Percentiles rank a stretch among this genome's conserved stretches.
Conservation (phyloP, 2,329 filamentous ascomycete species). For the Claviceps cyperi region DNA sequence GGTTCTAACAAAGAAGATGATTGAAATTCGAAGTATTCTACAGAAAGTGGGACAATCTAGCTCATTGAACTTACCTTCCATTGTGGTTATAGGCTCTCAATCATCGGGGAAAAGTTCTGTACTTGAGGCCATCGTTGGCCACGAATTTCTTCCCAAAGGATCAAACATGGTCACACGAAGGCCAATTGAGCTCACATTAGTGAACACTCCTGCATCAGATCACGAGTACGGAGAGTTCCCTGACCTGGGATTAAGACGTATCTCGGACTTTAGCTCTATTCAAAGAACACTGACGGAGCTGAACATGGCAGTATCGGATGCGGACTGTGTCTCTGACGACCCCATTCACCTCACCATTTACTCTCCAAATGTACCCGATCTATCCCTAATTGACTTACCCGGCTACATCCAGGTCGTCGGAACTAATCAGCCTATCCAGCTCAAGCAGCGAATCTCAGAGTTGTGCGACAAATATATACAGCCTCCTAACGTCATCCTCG, state of each 20-base stretch:
- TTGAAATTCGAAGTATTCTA: slow-evolving; percentile 87
- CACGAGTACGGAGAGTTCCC: slow-evolving; percentile 95
- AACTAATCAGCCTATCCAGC: slow-evolving; percentile 73
- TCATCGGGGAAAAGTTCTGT: slow-evolving; percentile 98
- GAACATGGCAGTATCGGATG: slow-evolving; percentile 80
- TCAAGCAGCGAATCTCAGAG: slow-evolving; percentile 92
- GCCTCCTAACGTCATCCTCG: slow-evolving; percentile 86
- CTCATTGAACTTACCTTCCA: slow-evolving; percentile 77
- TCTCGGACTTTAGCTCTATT: slow-evolving; percentile 83
- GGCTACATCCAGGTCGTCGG: slow-evolving; percentile 96
- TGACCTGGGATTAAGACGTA: slow-evolving; percentile 73
- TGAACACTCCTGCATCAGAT: slow-evolving; percentile 80
- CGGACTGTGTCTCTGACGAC: slow-evolving; percentile 88
- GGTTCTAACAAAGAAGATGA: slow-evolving; percentile 98
- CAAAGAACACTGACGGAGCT: slow-evolving; percentile 90
- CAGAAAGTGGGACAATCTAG: slow-evolving; percentile 86
- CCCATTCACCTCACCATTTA: slow-evolving; percentile 93
- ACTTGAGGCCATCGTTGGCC: slow-evolving; percentile 88
- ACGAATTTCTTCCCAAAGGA: slow-evolving; percentile 96
- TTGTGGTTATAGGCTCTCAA: slow-evolving; percentile 97
- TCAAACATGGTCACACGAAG: slow-evolving; percentile 95
- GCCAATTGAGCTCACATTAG: slow-evolving; percentile 87
- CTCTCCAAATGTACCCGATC: slow-evolving; percentile 85
- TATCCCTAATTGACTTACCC: slow-evolving; percentile 89
- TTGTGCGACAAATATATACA: slow-evolving; percentile 98